Evolutionary conservation across 176 grass and related monocot genomes (phyloP).

Genomic region (Stipa capillata): DNA sequence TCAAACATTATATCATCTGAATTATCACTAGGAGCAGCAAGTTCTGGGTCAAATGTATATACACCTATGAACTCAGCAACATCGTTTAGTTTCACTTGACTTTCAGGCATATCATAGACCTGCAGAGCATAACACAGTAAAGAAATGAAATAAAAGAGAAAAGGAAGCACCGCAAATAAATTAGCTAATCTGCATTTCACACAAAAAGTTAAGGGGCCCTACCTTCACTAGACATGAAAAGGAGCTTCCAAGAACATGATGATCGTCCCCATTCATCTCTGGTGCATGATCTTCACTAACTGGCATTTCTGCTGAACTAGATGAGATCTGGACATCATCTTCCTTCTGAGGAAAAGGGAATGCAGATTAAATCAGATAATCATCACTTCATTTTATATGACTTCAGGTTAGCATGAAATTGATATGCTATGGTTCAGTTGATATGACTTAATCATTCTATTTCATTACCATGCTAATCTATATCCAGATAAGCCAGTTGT

Average conservation of each 20-base stretch:
- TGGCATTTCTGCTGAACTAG: slow-evolving; percentile 30
- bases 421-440: neutral
- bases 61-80: slow-evolving; percentile 90
- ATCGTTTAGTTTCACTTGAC: slow-evolving; percentile 85
- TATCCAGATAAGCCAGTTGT: neutral
- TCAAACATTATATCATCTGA: slow-evolving; percentile 76
- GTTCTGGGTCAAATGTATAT: slow-evolving; percentile 93
- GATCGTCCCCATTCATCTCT: slow-evolving; percentile 30
- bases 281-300: neutral
- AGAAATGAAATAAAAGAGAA: neutral
- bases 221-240: slow-evolving; percentile 95
- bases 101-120: slow-evolving; percentile 90
- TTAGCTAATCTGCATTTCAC: neutral
- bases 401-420: neutral
- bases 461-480: neutral
- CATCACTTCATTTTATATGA: neutral
- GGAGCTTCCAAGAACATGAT: slow-evolving; percentile 42
- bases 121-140: slow-evolving; percentile 19
- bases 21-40: slow-evolving; percentile 52
- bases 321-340: slow-evolving; percentile 10
- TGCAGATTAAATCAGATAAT: neutral
- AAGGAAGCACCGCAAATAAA: neutral
- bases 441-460: neutral
- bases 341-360: slow-evolving; percentile 41
- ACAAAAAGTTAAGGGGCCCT: neutral